These are phyloP conservation scores for Aspergillus sp. DNA, from an alignment of 2,329 filamentous ascomycete species.

Conservation along the genomic window DNA sequence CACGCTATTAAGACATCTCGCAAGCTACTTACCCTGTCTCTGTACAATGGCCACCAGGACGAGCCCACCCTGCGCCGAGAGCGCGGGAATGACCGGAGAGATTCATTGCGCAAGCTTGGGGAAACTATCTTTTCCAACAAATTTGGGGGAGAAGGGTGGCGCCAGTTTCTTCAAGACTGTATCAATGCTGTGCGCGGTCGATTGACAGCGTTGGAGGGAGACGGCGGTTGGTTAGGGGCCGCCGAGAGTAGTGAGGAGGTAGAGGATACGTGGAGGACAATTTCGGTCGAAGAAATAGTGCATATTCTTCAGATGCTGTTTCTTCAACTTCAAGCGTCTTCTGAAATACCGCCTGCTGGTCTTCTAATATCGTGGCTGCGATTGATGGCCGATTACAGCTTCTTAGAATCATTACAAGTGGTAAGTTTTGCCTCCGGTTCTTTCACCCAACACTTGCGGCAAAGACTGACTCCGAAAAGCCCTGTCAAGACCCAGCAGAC, in stretches of 20 bases:
- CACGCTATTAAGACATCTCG: conserved; percentile 59
- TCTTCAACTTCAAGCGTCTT: conserved; percentile 55
- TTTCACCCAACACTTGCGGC: not conserved
- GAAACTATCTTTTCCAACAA: conserved; percentile 23
- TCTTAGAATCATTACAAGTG: conserved; percentile 57
- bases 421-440: conserved; percentile 35
- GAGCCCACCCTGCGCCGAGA: conserved; percentile 5
- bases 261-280: conserved; percentile 56
- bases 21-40: conserved; percentile 30
- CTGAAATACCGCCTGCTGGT: conserved; percentile 49
- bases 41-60: conserved; percentile 17
- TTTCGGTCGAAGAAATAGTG: conserved; percentile 60
- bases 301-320: conserved; percentile 68
- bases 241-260: conserved; percentile 47
- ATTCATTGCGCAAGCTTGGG: conserved; percentile 21
- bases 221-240: conserved; percentile 40
- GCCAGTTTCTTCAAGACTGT: conserved; percentile 23
- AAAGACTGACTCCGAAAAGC: conserved; percentile 21
- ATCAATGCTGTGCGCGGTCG: conserved; percentile 29
- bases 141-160: conserved; percentile 16
- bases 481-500: conserved; percentile 31
- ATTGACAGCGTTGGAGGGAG: conserved; percentile 24
- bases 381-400: conserved; percentile 60
- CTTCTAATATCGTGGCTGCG: conserved; percentile 64
- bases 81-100: conserved; percentile 7